These are phyloP conservation scores for Umbellularia californica DNA, from an alignment of 164 flowering plant species.

Conservation along the genomic window DNA sequence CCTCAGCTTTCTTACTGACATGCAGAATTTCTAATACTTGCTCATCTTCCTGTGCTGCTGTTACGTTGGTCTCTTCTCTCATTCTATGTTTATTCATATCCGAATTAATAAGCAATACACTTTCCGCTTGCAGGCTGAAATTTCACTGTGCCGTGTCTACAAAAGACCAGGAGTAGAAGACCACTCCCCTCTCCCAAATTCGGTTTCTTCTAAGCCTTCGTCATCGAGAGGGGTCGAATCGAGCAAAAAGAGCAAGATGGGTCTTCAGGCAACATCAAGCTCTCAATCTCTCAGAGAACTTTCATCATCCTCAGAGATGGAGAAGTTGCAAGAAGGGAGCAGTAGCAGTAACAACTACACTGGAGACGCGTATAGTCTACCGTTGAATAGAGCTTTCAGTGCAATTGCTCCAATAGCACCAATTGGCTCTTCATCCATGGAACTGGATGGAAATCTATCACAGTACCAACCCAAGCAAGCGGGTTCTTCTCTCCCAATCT, in stretches of 20 bases:
- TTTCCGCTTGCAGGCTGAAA: conserved; percentile 58
- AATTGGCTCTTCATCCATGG: conserved; percentile 11
- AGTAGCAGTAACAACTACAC: conserved; percentile 41
- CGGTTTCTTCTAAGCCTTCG: conserved; percentile 39
- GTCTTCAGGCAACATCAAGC: conserved; percentile 8
- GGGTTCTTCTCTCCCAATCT: conserved; percentile 6
- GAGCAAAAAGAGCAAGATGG: conserved; percentile 6
- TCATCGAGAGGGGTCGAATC: conserved; percentile 27
- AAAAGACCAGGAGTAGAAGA: conserved; percentile 90
- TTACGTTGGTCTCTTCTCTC: not conserved
- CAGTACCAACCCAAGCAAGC: conserved; percentile 15
- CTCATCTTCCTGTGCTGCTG: not conserved
- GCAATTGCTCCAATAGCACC: conserved; percentile 7
- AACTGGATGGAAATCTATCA: conserved; percentile 15
- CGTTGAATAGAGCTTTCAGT: conserved; percentile 24
- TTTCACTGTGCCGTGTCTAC: conserved; percentile 89
- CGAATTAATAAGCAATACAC: not conserved
- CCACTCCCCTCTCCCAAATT: conserved; percentile 61
- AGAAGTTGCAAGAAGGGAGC: conserved; percentile 24
- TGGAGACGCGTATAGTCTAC: conserved; percentile 38
- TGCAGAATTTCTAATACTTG: not conserved
- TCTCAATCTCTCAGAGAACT: conserved; percentile 21
- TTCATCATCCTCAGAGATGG: conserved; percentile 10
- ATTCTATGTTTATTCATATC: not conserved
- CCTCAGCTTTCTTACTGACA: not conserved